Conservation (phyloP, 139 green algal species). For the Chlamydomonas sp. region DNA sequence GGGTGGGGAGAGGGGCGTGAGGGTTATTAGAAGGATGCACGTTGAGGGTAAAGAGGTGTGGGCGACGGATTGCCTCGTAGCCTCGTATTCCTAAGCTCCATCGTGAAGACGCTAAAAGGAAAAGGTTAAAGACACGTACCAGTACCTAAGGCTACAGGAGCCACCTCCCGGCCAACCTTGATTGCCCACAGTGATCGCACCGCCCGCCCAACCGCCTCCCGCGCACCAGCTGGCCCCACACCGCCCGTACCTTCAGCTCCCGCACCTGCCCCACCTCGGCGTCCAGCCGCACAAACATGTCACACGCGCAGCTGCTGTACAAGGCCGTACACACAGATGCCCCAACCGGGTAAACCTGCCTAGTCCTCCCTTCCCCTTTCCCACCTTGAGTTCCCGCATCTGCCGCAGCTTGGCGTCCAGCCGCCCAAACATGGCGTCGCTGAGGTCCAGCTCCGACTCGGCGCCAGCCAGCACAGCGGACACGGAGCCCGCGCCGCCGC, state of each 20-base stretch:
- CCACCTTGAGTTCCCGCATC: constrained; percentile 55
- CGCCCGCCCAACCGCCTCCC: not conserved
- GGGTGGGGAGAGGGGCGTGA: not conserved
- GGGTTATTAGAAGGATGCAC: not conserved
- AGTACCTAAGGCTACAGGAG: too few species aligned
- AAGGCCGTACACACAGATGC: not conserved
- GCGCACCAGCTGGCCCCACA: not conserved
- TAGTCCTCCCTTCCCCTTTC: not conserved
- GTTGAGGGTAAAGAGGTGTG: too few species aligned
- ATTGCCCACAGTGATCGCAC: too few species aligned
- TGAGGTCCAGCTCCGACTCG: constrained; percentile 41
- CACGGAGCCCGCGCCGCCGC: not conserved
- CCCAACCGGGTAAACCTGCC: not conserved
- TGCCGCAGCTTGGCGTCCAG: constrained; percentile 42
- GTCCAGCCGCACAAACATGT: not conserved
- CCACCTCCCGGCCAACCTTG: too few species aligned
- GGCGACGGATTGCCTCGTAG: too few species aligned
- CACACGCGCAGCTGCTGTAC: not conserved
- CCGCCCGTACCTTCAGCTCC: not conserved
- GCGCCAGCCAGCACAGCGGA: not conserved
- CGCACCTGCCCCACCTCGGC: not conserved
- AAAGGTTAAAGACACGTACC: too few species aligned
- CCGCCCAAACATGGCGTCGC: constrained; percentile 40
- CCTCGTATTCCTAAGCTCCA: too few species aligned
- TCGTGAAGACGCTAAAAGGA: too few species aligned